A percentile compares a stretch with the other conserved stretches of the same genome.
phyloP scores from a whole-genome alignment of 2,329 filamentous ascomycete species.

The Waltergamsia citrina region DNA sequence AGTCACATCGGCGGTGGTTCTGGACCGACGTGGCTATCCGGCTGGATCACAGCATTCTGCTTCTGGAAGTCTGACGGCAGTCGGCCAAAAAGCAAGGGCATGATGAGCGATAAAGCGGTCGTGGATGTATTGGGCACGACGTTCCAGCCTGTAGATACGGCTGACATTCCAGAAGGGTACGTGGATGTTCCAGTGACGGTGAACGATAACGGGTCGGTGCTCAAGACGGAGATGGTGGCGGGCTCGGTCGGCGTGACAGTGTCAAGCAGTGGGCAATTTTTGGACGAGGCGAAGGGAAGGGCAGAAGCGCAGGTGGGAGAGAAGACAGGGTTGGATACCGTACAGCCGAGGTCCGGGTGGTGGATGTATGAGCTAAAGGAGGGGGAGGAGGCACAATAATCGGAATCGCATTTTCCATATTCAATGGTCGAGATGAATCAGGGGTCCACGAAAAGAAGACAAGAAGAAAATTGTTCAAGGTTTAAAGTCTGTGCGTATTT shows the following conservation, averaged over 20 bases:
- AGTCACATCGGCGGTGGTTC: background rate
- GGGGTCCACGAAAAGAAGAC: too few species aligned
- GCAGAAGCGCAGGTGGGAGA: background rate
- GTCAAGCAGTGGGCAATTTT: background rate
- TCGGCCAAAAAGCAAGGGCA: background rate
- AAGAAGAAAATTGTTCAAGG: too few species aligned
- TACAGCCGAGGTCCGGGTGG: constrained; percentile 2
- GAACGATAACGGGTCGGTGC: background rate
- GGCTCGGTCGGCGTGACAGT: background rate
- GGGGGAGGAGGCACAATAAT: too few species aligned
- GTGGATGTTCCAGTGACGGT: constrained; percentile 1
- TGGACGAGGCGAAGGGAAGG: background rate
- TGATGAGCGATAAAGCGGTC: background rate
- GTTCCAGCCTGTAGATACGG: background rate
- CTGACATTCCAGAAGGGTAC: background rate
- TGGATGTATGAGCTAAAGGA: constrained; percentile 2
- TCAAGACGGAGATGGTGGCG: background rate
- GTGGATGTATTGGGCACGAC: background rate
- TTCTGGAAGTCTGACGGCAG: background rate
- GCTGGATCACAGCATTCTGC: constrained; percentile 1
- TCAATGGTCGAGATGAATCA: too few species aligned
- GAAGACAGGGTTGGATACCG: constrained; percentile 1
- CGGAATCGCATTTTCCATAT: too few species aligned
- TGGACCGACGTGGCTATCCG: background rate
- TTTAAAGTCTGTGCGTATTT: too few species aligned